These are phyloP conservation scores for Candida glaebosa DNA, from an alignment of 805 yeast species.

Conservation along the genomic window DNA sequence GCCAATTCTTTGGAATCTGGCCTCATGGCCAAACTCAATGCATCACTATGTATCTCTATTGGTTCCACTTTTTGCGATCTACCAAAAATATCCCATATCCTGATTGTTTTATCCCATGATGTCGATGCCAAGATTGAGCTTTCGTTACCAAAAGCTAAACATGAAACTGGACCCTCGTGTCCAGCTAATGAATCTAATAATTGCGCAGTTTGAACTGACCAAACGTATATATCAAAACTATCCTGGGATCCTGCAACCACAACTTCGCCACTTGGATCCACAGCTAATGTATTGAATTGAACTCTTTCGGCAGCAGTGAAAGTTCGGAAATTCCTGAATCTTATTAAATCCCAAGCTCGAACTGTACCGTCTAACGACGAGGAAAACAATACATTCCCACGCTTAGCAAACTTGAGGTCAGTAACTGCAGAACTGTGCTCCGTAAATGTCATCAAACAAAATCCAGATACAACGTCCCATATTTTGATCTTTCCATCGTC, in stretches of 20 bases:
- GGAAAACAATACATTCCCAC: conserved; percentile 87
- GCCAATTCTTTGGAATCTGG: conserved; percentile 94
- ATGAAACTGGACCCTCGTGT: conserved; percentile 93
- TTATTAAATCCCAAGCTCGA: conserved; percentile 91
- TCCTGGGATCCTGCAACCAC: conserved; percentile 93
- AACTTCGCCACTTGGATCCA: conserved; percentile 95
- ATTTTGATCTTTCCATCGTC: conserved; percentile 97
- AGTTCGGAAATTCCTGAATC: conserved; percentile 92
- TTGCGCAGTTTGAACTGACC: conserved; percentile 97
- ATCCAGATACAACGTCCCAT: conserved; percentile 93
- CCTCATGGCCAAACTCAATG: conserved; percentile 74
- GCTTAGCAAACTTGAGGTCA: conserved; percentile 79
- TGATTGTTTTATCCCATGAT: conserved; percentile 93
- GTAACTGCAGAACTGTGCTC: conserved; percentile 91
- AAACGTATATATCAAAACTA: conserved; percentile 84
- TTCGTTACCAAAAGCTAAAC: conserved; percentile 80
- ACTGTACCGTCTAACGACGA: conserved; percentile 95
- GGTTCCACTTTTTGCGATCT: conserved; percentile 90
- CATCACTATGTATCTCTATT: conserved; percentile 79
- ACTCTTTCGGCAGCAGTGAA: conserved; percentile 88
- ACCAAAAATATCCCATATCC: conserved; percentile 91
- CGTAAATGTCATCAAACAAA: conserved; percentile 85
- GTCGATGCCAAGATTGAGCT: conserved; percentile 79
- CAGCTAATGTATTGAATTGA: conserved; percentile 85
- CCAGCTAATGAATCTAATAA: conserved; percentile 84